Evolutionary conservation across 2,329 filamentous ascomycete species (phyloP).

Genomic region (Venturia carpophila): DNA sequence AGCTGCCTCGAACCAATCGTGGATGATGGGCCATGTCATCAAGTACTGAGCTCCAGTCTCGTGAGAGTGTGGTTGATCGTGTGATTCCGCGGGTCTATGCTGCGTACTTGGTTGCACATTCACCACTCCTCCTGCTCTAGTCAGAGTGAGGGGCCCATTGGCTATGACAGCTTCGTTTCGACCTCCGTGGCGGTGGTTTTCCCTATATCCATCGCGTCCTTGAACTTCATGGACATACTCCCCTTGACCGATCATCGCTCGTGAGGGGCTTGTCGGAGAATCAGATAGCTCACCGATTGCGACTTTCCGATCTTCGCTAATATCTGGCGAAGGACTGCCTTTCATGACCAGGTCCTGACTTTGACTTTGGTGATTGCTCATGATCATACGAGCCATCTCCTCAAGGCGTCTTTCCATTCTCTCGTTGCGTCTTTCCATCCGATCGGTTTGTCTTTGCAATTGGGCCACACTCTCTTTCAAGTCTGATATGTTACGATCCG

Average conservation of each 20-base stretch:
- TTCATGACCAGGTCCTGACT: neutral
- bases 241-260: neutral
- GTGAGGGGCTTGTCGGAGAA: neutral
- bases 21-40: slow-evolving; percentile 22
- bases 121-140: neutral
- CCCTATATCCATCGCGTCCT: neutral
- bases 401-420: neutral
- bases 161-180: neutral
- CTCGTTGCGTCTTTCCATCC: neutral
- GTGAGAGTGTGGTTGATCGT: slow-evolving; percentile 10
- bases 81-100: neutral
- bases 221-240: neutral
- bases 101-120: neutral
- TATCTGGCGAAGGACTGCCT: neutral
- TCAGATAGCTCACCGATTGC: neutral
- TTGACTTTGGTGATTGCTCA: neutral
- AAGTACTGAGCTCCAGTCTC: slow-evolving; percentile 18
- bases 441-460: slow-evolving; percentile 11
- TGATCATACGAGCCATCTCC: slow-evolving; percentile 1
- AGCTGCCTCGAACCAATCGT: slow-evolving; percentile 12
- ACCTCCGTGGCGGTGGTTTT: neutral
- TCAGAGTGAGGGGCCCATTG: neutral
- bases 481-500: neutral
- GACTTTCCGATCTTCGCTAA: neutral
- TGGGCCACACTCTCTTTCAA: neutral